Percentiles rank a stretch among this genome's conserved stretches.
phyloP scores from a whole-genome alignment of 345 rosid genomes.

The Salix brachista region DNA sequence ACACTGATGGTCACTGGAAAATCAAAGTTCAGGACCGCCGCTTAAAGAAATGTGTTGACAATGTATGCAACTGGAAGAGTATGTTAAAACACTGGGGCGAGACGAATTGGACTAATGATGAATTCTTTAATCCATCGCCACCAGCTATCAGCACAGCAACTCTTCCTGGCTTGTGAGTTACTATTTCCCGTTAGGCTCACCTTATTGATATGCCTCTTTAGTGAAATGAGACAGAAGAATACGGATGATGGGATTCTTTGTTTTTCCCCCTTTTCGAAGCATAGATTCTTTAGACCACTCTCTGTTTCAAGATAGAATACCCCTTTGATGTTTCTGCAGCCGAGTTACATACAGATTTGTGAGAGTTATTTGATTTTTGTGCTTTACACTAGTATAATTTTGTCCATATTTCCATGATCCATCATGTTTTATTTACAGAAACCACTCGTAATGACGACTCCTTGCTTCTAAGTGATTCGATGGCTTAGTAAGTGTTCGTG shows the following conservation, averaged over 20 bases:
- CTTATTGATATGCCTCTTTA: not conserved
- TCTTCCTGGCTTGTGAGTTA: conserved; percentile 32
- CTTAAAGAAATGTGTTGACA: conserved; percentile 25
- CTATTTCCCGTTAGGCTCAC: not conserved
- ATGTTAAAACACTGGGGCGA: conserved; percentile 36
- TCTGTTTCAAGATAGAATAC: not conserved
- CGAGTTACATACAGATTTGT: not conserved
- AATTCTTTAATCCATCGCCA: conserved; percentile 55
- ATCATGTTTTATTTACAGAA: not conserved
- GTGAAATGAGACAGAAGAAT: conserved; percentile 7
- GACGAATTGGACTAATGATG: conserved; percentile 60
- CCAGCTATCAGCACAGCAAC: conserved; percentile 54
- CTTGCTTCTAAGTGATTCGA: not conserved
- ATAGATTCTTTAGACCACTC: not conserved
- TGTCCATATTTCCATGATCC: not conserved
- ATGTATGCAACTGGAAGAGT: conserved; percentile 28
- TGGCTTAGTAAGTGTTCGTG: too few species aligned
- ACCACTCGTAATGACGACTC: not conserved
- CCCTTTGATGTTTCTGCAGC: not conserved
- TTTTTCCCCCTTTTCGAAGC: not conserved
- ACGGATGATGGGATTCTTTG: not conserved
- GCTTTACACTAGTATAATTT: not conserved
- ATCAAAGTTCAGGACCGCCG: conserved; percentile 12
- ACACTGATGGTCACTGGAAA: conserved; percentile 32
- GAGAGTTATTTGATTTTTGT: not conserved